Base-by-base conservation (phyloP, 352 stramenopile genomes). In the Phytophthora brassicae region DNA sequence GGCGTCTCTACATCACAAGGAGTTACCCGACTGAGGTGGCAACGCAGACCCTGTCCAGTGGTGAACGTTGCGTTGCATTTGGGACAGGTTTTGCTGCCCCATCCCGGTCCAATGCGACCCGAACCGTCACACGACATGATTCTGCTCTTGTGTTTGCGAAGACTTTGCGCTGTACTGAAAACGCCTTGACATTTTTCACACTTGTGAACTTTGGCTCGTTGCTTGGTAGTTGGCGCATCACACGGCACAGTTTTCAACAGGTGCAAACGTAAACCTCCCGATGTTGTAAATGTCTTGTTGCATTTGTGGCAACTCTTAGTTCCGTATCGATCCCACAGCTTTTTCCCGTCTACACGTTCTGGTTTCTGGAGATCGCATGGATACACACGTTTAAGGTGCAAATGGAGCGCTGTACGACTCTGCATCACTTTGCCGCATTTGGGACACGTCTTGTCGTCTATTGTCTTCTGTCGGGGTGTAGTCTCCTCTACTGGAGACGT, bases 61-160 rank as follows among this genome's bases (percentile, higher is more conserved):
- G n/a, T 6, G 22, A 66, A 66, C 6, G 47, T 66, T 33, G n/a
- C 54, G 39, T 49, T 17, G 49, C 39, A 66, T n/a, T 66, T 66
- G 22, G 48, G 57, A 35, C 57, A 66, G 13, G 48, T 66, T 26
- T 54, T 59, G 22, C 19, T 17, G 46, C 42, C 39, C 26, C 22
- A 19, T 28, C 29, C 33, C 13, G 33, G 33, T 39, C 1, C 33
- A 39, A 16, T 2, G 33, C 4, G 13, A 39, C 13, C 44, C 16
- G 36, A 17, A 20, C 50, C 46, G n/a, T 64, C 46, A 13, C 45
- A 57, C 12, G 45, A 8, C 16, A 45, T 44, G 13, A 51, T 36
- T 39, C 33, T n/a, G n/a, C 23, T 48, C 6, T 26, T 22, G 14
- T 62, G 43, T 12, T 26, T 13, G 23, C 17, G 43, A 22, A 62